phyloP scores from a whole-genome alignment of 164 flowering plant species.

The Magnolia officinalis region DNA sequence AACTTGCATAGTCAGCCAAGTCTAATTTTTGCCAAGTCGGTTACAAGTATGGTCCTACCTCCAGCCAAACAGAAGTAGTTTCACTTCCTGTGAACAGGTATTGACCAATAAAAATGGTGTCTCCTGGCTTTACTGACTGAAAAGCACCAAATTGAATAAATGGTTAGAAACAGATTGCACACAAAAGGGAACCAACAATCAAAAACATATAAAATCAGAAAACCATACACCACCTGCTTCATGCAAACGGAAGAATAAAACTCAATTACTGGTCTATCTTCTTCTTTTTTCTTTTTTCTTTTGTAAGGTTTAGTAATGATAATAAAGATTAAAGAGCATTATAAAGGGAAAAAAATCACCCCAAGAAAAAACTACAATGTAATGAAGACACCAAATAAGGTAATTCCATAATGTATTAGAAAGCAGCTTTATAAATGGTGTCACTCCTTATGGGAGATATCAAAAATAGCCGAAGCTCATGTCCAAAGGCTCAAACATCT shows the following conservation, averaged over 20 bases:
- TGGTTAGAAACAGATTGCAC: background rate
- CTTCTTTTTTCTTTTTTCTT: background rate
- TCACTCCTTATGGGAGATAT: background rate
- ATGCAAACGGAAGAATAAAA: background rate
- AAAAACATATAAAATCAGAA: background rate
- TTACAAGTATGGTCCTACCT: conserved; percentile 40
- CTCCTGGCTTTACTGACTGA: conserved; percentile 86
- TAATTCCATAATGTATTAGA: background rate
- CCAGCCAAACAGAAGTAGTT: conserved; percentile 96
- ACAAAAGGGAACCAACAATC: background rate
- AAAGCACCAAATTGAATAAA: conserved; percentile 13
- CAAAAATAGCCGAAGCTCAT: background rate
- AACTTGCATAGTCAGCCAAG: background rate
- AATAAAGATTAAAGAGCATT: background rate
- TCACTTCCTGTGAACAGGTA: conserved; percentile 98
- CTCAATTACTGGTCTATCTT: background rate
- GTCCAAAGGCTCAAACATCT: background rate
- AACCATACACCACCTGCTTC: background rate
- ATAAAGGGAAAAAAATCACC: background rate
- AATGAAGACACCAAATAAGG: background rate
- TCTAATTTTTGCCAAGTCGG: background rate
- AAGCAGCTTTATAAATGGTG: background rate
- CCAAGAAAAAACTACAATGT: background rate
- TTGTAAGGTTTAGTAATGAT: background rate
- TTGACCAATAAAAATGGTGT: conserved; percentile 89